Base-by-base conservation (phyloP, 148 eudicot species). In the Beta vulgaris region DNA sequence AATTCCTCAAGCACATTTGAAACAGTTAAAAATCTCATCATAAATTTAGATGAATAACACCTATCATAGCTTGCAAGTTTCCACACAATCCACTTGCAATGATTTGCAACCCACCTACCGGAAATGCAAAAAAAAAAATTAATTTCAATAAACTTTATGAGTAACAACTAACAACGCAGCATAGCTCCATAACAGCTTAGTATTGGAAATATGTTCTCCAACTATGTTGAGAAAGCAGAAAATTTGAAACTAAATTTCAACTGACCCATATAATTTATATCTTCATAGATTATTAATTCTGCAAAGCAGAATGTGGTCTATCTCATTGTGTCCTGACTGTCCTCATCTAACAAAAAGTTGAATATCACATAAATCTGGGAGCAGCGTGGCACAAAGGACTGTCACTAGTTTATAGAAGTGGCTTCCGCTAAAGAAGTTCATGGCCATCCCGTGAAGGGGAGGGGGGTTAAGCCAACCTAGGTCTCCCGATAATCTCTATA, bases 11-110 rank as follows among this genome's bases (percentile, higher is more conserved):
- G 84, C 69, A 95, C 96, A 76, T 88, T 92, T 42, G 79, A 71
- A 31, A 83, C 83, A 23, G 91, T 86, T 59, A 89, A 80, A 71
- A 90, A 81, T 21, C 78, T 84, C 66, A 78, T 86, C 69, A 74
- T 71, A 35, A 75, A 79, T 70, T 90, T 86, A 74, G 81, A 70
- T n/a, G 91, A 84, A 84, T 79, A 87, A 72, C 84, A 85, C 81
- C 97, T 89, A 79, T 92, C 97, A 75, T 92, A 95, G 79, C 90
- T 88, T 61, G 96, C 92, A 75, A 95, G 92, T 85, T 95, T 95
- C 98, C 98, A 92, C 55, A 95, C 92, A 73, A 95, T 88, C 98
- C 98, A 95, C 90, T 91, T 95, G 86, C 83, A 92, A 83, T 95
- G 98, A 86, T 95, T 92, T 77, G 89, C 81, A 72, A 92, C 90